Evolutionary conservation across 2,329 filamentous ascomycete species (phyloP).

Genomic region (Magnaporthiopsis incrustans): DNA sequence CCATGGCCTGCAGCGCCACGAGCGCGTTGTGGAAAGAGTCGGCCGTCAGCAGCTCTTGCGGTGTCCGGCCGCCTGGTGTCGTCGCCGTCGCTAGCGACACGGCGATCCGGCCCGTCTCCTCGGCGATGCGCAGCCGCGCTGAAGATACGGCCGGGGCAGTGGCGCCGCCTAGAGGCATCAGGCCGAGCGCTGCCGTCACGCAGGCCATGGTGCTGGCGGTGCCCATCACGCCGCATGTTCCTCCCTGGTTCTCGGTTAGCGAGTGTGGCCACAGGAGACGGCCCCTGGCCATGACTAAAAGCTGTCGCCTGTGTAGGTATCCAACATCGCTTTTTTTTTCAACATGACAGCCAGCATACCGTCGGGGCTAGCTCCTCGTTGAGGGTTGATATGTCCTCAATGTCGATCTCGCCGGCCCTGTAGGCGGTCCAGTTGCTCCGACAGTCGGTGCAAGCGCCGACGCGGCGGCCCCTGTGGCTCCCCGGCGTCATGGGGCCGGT

Average conservation of each 20-base stretch:
- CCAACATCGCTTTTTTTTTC: too few species aligned
- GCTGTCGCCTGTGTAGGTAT: too few species aligned
- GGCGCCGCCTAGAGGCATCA: slow-evolving; percentile 69
- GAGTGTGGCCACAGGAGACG: background rate
- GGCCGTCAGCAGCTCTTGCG: slow-evolving; percentile 62
- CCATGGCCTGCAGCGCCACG: slow-evolving; percentile 77
- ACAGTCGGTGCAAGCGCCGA: slow-evolving; percentile 70
- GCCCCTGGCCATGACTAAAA: background rate
- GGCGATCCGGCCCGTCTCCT: slow-evolving; percentile 60
- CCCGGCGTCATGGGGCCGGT: slow-evolving; percentile 70
- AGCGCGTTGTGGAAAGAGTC: slow-evolving; percentile 78
- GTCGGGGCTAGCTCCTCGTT: slow-evolving; percentile 69
- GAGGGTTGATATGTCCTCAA: slow-evolving; percentile 62
- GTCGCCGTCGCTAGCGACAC: slow-evolving; percentile 60
- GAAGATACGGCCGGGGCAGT: slow-evolving; percentile 73
- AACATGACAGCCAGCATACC: slow-evolving; percentile 27
- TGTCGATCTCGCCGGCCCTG: slow-evolving; percentile 56
- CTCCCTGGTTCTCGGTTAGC: slow-evolving; percentile 34
- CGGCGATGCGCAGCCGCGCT: slow-evolving; percentile 72
- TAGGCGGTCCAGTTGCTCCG: slow-evolving; percentile 66
- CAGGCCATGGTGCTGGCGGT: slow-evolving; percentile 89
- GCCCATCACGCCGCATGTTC: slow-evolving; percentile 86
- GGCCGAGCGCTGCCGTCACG: slow-evolving; percentile 72
- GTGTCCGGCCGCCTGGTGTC: slow-evolving; percentile 54
- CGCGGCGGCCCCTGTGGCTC: slow-evolving; percentile 51